phyloP scores from a whole-genome alignment of 2,329 filamentous ascomycete genomes.

The Lachnellula subtilissima region DNA sequence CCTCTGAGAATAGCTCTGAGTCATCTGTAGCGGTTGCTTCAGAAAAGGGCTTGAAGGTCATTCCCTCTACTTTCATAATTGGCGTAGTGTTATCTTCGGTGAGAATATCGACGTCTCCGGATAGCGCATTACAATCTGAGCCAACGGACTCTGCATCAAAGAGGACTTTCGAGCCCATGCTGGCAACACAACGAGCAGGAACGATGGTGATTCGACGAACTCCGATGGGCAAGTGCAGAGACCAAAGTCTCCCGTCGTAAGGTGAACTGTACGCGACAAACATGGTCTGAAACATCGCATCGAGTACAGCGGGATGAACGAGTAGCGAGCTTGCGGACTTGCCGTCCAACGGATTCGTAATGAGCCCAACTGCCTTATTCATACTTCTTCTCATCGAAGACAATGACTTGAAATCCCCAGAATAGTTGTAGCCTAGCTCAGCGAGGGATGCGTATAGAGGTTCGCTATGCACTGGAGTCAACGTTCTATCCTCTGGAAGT shows the following conservation, averaged over 20 bases:
- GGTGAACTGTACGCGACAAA: conserved; percentile 30
- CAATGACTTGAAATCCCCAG: not conserved
- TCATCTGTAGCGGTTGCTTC: conserved; percentile 4
- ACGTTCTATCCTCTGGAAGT: not conserved
- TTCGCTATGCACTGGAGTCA: not conserved
- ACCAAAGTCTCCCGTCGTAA: conserved; percentile 10
- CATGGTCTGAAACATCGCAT: conserved; percentile 49
- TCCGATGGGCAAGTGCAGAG: conserved; percentile 12
- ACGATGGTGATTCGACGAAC: conserved; percentile 13
- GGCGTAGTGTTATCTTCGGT: not conserved
- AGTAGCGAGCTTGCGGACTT: not conserved
- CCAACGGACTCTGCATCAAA: not conserved
- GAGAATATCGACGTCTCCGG: conserved; percentile 5
- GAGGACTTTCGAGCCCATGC: not conserved
- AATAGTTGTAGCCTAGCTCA: not conserved
- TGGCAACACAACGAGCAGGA: not conserved
- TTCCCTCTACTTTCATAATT: not conserved
- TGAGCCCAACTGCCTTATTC: not conserved
- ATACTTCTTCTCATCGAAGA: not conserved
- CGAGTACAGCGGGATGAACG: conserved; percentile 49
- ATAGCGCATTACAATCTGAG: not conserved
- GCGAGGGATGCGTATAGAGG: not conserved
- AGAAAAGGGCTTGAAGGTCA: conserved; percentile 3
- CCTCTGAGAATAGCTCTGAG: conserved; percentile 6
- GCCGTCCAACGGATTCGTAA: not conserved